Percentiles rank a stretch among this genome's conserved stretches.
These are phyloP conservation scores for Cardiospermum halicacabum DNA, from an alignment of 345 rosid genomes.

Conservation along the genomic window DNA sequence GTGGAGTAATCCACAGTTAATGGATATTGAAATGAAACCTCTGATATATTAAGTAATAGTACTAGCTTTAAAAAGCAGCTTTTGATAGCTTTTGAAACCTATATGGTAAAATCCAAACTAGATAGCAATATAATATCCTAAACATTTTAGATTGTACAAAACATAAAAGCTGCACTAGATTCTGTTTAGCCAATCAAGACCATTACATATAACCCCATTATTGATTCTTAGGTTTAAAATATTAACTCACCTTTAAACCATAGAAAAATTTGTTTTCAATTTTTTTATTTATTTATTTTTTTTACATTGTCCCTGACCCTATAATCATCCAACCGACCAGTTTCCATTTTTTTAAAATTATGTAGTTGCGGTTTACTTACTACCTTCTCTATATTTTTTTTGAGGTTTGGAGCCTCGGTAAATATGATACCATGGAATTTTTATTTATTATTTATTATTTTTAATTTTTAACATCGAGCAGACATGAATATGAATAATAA, in stretches of 20 bases:
- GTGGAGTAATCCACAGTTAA: neutral
- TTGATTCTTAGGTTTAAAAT: neutral
- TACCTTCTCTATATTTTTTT: too few relatives aligned
- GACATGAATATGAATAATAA: too few relatives aligned
- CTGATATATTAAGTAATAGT: too few relatives aligned
- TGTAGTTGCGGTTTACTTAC: too few relatives aligned
- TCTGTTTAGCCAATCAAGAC: conserved; percentile 1
- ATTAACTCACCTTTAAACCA: neutral
- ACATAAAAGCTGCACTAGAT: neutral
- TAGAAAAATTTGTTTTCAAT: neutral
- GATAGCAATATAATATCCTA: neutral
- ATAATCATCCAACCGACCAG: neutral
- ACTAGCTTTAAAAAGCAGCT: conserved; percentile 8
- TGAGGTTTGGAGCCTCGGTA: too few relatives aligned
- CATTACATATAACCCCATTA: neutral
- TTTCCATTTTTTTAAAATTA: too few relatives aligned
- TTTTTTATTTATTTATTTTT: too few relatives aligned
- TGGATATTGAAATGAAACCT: too few relatives aligned
- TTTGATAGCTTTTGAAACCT: neutral
- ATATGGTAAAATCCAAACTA: neutral
- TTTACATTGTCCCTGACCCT: neutral
- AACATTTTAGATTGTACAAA: neutral
- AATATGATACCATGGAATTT: too few relatives aligned
- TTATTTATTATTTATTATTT: too few relatives aligned
- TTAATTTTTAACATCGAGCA: too few relatives aligned